Base-by-base conservation (phyloP, 345 rosid genomes). In the Brassica cretica region DNA sequence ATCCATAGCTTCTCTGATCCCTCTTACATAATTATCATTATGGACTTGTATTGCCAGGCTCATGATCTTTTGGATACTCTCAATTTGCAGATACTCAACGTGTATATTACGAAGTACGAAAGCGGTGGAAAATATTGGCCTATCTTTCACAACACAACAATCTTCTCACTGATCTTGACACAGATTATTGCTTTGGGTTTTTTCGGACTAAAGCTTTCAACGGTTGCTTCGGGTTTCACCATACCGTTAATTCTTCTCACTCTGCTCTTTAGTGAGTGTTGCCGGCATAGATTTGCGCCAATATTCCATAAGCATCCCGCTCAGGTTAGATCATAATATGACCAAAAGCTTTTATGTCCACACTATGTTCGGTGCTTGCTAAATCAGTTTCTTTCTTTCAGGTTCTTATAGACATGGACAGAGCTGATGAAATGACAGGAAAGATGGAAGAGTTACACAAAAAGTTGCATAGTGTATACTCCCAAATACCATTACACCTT, bases 71-170 rank as follows among this genome's bases (percentile, higher is more conserved):
- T 61, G 41, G 12, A 44, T 63, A 9, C 60, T 2, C 21, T 9
- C 25, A 33, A 4, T 32, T 73, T 85, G 78, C 93, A 94, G 98
- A 86, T 94, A 81, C 84, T 93, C 66, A 89, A 92, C 6, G 98
- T 94, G 21, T 94, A 94, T 64, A 70, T 86, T 5, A 29, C 82
- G 41, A 92, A 82, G 73, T 93, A 92, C 39, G 94, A 94, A 83
- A 87, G 90, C 15, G 89, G 96, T 41, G 98, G 98, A 68, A 87
- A 70, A 53, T 89, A 84, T 64, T 93, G 98, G 98, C 98, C 98
- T 46, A 73, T 93, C 24, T 87, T 84, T 58, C 97, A 94, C 82
- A 94, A 88, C 82, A 85, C 97, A 53, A 88, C 89, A 60, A 86
- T 94, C 80, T 90, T 91, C 82, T 89, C 98, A 7, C 70, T 92